Conservation (phyloP, 2,329 filamentous ascomycete genomes). For the Cladosporium sp. region DNA sequence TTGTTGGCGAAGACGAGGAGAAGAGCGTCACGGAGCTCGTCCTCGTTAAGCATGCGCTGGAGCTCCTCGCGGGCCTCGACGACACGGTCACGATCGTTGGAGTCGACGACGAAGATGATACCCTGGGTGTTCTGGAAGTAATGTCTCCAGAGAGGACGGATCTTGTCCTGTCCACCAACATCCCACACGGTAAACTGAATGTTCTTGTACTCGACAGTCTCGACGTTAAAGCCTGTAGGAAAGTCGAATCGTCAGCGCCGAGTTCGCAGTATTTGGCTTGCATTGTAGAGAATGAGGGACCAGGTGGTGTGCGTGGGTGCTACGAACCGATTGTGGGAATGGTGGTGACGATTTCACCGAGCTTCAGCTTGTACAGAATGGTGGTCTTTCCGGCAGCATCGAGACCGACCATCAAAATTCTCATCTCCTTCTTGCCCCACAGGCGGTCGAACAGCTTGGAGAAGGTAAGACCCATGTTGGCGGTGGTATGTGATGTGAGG, state of each 20-base stretch:
- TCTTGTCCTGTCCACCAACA: constrained; percentile 98
- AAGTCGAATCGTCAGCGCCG: constrained; percentile 10
- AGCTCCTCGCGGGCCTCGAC: constrained; percentile 91
- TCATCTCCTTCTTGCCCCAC: constrained; percentile 99
- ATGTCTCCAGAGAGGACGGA: constrained; percentile 93
- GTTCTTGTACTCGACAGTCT: constrained; percentile 98
- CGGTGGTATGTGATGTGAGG: constrained; percentile 41
- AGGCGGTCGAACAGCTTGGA: constrained; percentile 98
- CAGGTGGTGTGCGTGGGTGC: not conserved
- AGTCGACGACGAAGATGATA: constrained; percentile 98
- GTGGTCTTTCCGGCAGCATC: constrained; percentile 99
- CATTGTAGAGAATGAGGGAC: not conserved
- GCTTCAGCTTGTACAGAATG: constrained; percentile 98
- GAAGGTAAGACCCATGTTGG: constrained; percentile 87
- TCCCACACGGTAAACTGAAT: constrained; percentile 99
- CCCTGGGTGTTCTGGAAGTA: constrained; percentile 96
- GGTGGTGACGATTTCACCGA: constrained; percentile 96
- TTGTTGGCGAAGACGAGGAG: constrained; percentile 98
- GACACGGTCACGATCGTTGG: constrained; percentile 85
- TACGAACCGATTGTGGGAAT: constrained; percentile 83
- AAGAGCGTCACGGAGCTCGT: constrained; percentile 95
- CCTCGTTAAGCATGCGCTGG: constrained; percentile 95
- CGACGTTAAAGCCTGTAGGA: constrained; percentile 81
- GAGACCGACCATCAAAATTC: constrained; percentile 94
- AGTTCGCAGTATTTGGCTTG: not conserved